phyloP scores from a whole-genome alignment of 805 yeast species.

The Candida sphagnicola region DNA sequence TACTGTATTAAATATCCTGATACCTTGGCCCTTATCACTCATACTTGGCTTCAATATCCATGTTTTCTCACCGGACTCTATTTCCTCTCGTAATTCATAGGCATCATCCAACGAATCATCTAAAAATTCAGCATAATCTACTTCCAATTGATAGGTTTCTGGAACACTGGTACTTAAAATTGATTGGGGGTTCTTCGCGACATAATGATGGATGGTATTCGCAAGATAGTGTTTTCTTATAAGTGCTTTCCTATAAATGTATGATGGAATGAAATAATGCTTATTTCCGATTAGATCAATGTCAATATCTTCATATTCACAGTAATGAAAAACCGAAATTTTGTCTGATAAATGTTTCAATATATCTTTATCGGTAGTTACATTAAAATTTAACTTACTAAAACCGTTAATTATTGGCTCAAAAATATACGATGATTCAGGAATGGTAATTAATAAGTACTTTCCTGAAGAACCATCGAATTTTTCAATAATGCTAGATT shows the following conservation, averaged over 20 bases:
- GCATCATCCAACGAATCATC: conserved; percentile 93
- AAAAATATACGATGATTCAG: conserved; percentile 36
- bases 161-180: conserved; percentile 62
- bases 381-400: conserved; percentile 13
- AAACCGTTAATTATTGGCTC: conserved; percentile 40
- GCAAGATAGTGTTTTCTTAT: conserved; percentile 87
- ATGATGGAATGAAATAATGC: conserved; percentile 68
- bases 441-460: conserved; percentile 34
- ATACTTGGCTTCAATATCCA: conserved; percentile 96
- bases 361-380: conserved; percentile 17
- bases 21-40: conserved; percentile 98
- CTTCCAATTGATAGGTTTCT: conserved; percentile 72
- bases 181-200: conserved; percentile 71
- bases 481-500: not conserved
- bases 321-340: conserved; percentile 62
- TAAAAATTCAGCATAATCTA: conserved; percentile 93
- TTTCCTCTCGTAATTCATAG: conserved; percentile 79
- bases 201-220: conserved; percentile 73
- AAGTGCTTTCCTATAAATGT: conserved; percentile 83
- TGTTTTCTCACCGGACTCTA: conserved; percentile 55
- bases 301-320: conserved; percentile 86
- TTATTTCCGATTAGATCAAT: conserved; percentile 55
- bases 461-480: not conserved
- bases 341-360: conserved; percentile 12
- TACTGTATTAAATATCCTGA: conserved; percentile 71